A percentile compares a stretch with the other conserved stretches of the same genome.
Evolutionary conservation across 441 rosid genomes (phyloP).

Genomic region (Erysimum cheiri): DNA sequence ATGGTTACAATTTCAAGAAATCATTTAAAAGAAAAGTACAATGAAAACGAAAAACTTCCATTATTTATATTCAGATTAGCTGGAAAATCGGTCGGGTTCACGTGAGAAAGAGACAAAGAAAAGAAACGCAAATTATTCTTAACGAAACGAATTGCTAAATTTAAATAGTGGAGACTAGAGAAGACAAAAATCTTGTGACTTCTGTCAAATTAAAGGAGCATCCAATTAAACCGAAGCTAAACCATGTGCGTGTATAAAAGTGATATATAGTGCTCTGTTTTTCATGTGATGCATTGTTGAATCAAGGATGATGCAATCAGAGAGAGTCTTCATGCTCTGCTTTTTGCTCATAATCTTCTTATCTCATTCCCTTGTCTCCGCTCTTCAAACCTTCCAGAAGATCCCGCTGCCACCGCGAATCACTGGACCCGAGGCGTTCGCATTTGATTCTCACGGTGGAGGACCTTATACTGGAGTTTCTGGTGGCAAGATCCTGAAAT

Average conservation of each 20-base stretch:
- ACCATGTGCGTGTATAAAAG: slow-evolving; percentile 24
- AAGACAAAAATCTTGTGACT: slow-evolving; percentile 41
- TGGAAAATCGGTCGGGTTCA: slow-evolving; percentile 38
- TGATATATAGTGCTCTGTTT: slow-evolving; percentile 13
- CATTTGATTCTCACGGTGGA: slow-evolving; percentile 38
- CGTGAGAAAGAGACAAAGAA: slow-evolving; percentile 32
- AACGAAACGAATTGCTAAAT: background rate
- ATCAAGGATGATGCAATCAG: slow-evolving; percentile 27
- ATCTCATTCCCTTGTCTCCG: slow-evolving; percentile 17
- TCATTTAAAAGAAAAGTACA: background rate
- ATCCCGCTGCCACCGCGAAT: slow-evolving; percentile 14
- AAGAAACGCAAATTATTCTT: background rate
- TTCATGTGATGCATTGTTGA: slow-evolving; percentile 23
- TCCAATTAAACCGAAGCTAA: slow-evolving; percentile 10
- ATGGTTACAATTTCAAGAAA: slow-evolving; percentile 7
- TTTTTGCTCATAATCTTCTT: slow-evolving; percentile 14
- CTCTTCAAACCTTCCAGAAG: slow-evolving; percentile 36
- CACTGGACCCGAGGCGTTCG: slow-evolving; percentile 41
- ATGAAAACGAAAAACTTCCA: background rate
- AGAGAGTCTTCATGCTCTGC: slow-evolving; percentile 2
- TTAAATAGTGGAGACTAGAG: slow-evolving; percentile 2
- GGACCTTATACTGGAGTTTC: slow-evolving; percentile 48
- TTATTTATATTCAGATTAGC: slow-evolving; percentile 11
- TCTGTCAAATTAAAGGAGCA: background rate
- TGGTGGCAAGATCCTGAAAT: slow-evolving; percentile 42